Percentiles rank a stretch among this genome's conserved stretches.
phyloP scores from a whole-genome alignment of 1,139 yeast species.

The Arxiozyma slooffiae region DNA sequence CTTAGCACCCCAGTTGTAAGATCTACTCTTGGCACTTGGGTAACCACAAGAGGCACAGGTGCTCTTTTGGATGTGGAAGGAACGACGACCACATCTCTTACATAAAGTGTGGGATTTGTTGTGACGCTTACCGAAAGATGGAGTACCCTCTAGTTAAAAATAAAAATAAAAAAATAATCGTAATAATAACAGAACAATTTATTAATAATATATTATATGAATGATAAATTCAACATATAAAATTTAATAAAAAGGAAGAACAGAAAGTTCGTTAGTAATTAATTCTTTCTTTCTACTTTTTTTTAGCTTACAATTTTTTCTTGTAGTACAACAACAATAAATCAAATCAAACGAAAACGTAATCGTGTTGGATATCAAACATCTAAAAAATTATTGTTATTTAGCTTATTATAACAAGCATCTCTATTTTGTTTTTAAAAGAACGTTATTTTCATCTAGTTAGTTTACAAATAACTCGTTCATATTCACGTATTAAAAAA shows the following conservation, averaged over 20 bases:
- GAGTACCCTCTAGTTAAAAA: slow-evolving; percentile 84
- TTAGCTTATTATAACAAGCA: no score
- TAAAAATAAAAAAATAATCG: background rate
- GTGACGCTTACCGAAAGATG: slow-evolving; percentile 99
- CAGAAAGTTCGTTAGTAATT: slow-evolving; percentile 8
- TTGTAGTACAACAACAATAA: background rate
- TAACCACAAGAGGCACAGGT: slow-evolving; percentile 98
- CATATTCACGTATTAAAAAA: no score
- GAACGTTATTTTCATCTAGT: no score
- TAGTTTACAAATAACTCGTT: no score
- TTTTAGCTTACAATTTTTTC: no score
- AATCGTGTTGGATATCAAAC: no score
- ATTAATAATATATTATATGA: no score
- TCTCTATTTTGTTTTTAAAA: no score
- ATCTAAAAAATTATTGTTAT: no score
- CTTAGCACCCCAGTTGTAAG: slow-evolving; percentile 98
- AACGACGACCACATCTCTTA: slow-evolving; percentile 98
- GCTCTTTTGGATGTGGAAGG: slow-evolving; percentile 98
- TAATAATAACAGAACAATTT: no score
- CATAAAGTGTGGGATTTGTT: slow-evolving; percentile 99
- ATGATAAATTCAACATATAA: no score
- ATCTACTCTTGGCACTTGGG: slow-evolving; percentile 99
- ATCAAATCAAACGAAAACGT: background rate
- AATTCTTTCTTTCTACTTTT: slow-evolving; percentile 16
- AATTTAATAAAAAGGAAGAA: background rate